A percentile compares a stretch with the other conserved stretches of the same genome.
Evolutionary conservation across 768 basidiomycete species (phyloP).

Genomic region (Favolaschia claudopus): DNA sequence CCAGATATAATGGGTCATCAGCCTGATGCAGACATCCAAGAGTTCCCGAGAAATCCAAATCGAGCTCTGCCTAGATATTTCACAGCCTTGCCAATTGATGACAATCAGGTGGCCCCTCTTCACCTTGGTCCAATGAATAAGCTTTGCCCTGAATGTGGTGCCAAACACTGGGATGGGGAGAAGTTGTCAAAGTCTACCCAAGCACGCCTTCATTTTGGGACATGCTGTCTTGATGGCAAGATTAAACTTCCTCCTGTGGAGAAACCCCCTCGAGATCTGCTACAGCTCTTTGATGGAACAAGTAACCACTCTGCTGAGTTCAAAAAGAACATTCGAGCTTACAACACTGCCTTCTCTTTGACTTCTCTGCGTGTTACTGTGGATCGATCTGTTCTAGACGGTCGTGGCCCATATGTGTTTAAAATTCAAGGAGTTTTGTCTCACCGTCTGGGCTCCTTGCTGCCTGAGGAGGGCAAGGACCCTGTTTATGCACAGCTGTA

Average conservation of each 20-base stretch:
- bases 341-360: slow-evolving; percentile 45
- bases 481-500: slow-evolving; percentile 40
- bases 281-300: slow-evolving; percentile 25
- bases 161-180: slow-evolving; percentile 46
- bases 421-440: slow-evolving; percentile 39
- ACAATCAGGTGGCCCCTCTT: not conserved
- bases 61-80: not conserved
- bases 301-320: slow-evolving; percentile 27
- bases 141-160: slow-evolving; percentile 39
- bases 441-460: slow-evolving; percentile 39
- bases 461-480: slow-evolving; percentile 26
- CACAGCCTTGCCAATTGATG: not conserved
- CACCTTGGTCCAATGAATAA: slow-evolving; percentile 45
- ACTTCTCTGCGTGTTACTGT: slow-evolving; percentile 36
- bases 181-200: slow-evolving; percentile 20
- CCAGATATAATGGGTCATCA: too few relatives aligned
- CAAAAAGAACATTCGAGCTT: slow-evolving; percentile 40
- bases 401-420: slow-evolving; percentile 36
- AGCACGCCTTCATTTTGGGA: slow-evolving; percentile 35
- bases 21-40: too few relatives aligned
- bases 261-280: slow-evolving; percentile 32
- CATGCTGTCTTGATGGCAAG: slow-evolving; percentile 46
- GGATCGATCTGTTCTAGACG: slow-evolving; percentile 28
- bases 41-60: too few relatives aligned
- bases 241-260: slow-evolving; percentile 35